Evolutionary conservation across 2,329 filamentous ascomycete species (phyloP), one percentile per base, ranked within the genome.

Genomic region (Coniella lustricola): DNA sequence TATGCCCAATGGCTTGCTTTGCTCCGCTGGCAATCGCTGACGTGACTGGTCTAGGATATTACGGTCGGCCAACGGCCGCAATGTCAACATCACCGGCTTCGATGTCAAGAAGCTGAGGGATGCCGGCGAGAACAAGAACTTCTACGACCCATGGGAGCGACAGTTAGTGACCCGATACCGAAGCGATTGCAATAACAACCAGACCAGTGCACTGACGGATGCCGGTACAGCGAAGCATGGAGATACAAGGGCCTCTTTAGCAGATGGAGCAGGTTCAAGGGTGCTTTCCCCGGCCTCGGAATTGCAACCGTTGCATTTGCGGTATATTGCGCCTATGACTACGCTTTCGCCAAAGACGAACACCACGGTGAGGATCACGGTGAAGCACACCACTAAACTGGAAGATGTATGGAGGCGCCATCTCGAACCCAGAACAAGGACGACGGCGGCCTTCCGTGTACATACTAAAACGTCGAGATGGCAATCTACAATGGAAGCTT

Each of bases 221-320:
- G 25, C 25, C 37, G 54, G 21, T n/a, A 56, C 66, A 98, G 93
- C 64, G 93, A 98, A 75, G 79, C 87, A 64, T 98, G 93, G 93
- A 81, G 93, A 69, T 96, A 95, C 75, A 83, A 79, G 32, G 93
- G 91, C 55, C 84, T 81, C 47, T 97, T 96, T 75, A 85, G 84
- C 57, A 81, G 91, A 60, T 86, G 76, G 72, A 95, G 95, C 73
- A 85, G 93, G 60, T 93, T 96, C 75, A 90, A 84, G 73, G 75
- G 79, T 61, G 75, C 82, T 55, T 89, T 98, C 65, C 93, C 93
- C 33, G 93, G 93, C 53, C 77, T 98, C 60, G 93, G 93, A 56
- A 95, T 91, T 59, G 93, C 90, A 29, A 86, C 86, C 4, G 90
- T 93, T 52, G 90, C 91, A 39, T 98, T 98, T 67, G 82, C 85